Percentiles rank a stretch among this genome's conserved stretches.
phyloP scores from a whole-genome alignment of 805 yeast genomes.

The Hanseniaspora hatyaiensis region DNA sequence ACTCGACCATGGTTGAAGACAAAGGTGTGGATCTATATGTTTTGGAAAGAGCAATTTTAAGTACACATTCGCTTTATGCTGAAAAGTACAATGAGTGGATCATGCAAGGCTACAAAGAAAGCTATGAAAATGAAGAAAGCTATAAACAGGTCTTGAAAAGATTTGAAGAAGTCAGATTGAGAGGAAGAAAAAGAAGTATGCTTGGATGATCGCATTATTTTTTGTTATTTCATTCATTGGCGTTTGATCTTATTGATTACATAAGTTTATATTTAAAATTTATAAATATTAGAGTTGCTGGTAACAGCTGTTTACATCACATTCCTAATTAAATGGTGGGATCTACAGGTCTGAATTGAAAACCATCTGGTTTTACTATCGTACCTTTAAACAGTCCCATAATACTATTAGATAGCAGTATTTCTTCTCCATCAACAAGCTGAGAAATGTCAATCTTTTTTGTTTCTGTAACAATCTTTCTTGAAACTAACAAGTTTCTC shows the following conservation, averaged over 20 bases:
- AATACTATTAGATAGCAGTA: constrained; percentile 69
- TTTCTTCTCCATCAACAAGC: constrained; percentile 53
- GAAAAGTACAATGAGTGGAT: constrained; percentile 56
- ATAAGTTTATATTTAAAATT: background rate
- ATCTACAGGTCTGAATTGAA: constrained; percentile 16
- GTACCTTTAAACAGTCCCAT: constrained; percentile 64
- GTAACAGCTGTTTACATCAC: no score
- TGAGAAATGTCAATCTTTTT: constrained; percentile 34
- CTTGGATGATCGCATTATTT: no score
- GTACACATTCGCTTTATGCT: constrained; percentile 77
- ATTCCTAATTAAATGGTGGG: no score
- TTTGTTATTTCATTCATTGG: no score
- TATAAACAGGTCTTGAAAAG: constrained; percentile 46
- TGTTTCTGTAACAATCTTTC: constrained; percentile 44
- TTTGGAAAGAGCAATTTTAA: constrained; percentile 75
- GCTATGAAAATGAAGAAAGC: constrained; percentile 30
- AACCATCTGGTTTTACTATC: constrained; percentile 25
- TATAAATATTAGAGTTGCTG: background rate
- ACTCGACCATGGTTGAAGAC: constrained; percentile 68
- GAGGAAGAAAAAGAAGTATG: constrained; percentile 95
- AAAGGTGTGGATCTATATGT: constrained; percentile 96
- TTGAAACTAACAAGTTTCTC: constrained; percentile 50
- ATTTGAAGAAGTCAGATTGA: constrained; percentile 70
- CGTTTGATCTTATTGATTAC: background rate
- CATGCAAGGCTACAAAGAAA: constrained; percentile 51